Percentiles rank a stretch among this genome's conserved stretches.
These are phyloP conservation scores for Schizochytrium sp. DNA, from an alignment of 108 stramenopile genomes.

Conservation along the genomic window DNA sequence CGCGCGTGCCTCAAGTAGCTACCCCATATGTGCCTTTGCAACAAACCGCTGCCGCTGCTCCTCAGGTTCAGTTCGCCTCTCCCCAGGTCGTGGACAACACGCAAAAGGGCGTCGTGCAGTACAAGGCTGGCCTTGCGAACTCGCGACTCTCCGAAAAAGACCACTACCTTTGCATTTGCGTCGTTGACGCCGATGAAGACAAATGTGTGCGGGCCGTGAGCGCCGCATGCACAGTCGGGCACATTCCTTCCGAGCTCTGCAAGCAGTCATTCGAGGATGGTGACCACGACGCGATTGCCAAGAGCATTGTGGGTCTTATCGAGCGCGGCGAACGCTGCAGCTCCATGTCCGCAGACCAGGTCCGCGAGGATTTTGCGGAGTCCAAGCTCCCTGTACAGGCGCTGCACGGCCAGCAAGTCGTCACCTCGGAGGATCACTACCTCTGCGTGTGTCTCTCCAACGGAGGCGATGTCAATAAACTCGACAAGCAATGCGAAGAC, in stretches of 20 bases:
- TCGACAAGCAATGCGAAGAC: conserved; percentile 1
- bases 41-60: too few species aligned
- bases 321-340: background rate
- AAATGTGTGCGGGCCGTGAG: background rate
- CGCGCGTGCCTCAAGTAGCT: too few species aligned
- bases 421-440: conserved; percentile 7
- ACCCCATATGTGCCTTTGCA: too few species aligned
- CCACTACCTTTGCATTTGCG: background rate
- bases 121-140: background rate
- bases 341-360: background rate
- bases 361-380: background rate
- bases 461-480: background rate
- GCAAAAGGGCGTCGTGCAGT: background rate
- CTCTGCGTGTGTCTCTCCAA: conserved; percentile 1
- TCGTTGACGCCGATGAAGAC: background rate
- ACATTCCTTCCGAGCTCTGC: background rate
- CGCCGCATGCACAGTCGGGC: conserved; percentile 12
- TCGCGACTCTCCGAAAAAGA: background rate
- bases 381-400: background rate
- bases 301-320: background rate
- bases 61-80: background rate
- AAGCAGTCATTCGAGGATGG: conserved; percentile 9
- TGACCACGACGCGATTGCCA: background rate
- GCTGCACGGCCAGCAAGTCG: background rate
- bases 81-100: background rate